Conservation (phyloP, 495 filamentous ascomycete species). For the Tetracladium setigerum region DNA sequence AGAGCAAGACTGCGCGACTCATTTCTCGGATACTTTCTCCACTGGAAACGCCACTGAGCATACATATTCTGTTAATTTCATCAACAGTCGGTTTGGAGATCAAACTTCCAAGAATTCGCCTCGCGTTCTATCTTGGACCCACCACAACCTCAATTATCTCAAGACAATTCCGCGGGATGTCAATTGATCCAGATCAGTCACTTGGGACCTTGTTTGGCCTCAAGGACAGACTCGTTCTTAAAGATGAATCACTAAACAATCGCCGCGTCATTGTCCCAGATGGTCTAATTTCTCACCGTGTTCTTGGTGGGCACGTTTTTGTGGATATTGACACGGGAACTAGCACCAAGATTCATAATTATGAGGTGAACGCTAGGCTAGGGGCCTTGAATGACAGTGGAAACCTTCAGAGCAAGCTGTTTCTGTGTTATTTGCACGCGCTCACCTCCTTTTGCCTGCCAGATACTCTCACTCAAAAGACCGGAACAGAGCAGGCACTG, state of each 20-base stretch:
- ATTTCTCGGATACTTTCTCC: conserved; percentile 1
- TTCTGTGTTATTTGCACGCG: conserved; percentile 49
- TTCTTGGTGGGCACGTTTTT: conserved; percentile 25
- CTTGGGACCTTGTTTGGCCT: conserved; percentile 46
- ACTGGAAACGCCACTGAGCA: background rate
- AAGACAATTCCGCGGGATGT: conserved; percentile 44
- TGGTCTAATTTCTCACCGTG: conserved; percentile 22
- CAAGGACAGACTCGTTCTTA: conserved; percentile 40
- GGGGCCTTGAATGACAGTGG: conserved; percentile 38
- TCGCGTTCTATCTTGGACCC: conserved; percentile 35
- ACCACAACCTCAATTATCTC: conserved; percentile 29
- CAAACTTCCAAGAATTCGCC: conserved; percentile 36
- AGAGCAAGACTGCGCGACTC: background rate
- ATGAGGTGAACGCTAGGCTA: conserved; percentile 35
- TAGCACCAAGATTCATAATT: conserved; percentile 23
- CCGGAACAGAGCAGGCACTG: conserved; percentile 54
- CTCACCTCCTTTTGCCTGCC: conserved; percentile 48
- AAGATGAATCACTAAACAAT: conserved; percentile 7
- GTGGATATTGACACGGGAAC: conserved; percentile 26
- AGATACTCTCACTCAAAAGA: conserved; percentile 45
- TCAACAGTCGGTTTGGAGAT: conserved; percentile 21
- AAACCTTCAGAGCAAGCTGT: conserved; percentile 44
- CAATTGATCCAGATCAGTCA: conserved; percentile 40
- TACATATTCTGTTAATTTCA: background rate
- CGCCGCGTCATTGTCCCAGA: conserved; percentile 43